These are phyloP conservation scores for Stemphylium lycopersici DNA, from an alignment of 2,329 filamentous ascomycete genomes.

Conservation along the genomic window DNA sequence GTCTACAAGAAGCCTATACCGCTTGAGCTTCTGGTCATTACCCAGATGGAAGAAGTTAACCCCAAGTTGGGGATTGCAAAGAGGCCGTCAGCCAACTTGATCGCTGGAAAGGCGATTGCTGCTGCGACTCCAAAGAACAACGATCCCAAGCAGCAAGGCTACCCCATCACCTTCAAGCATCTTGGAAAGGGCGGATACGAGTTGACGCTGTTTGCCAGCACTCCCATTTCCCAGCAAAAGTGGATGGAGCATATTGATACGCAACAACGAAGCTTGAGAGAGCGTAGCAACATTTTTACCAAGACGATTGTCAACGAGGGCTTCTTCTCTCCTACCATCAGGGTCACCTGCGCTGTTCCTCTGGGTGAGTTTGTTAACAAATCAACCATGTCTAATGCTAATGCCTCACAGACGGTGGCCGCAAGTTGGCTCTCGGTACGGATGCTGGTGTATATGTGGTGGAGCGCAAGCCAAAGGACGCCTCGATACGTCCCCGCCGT, in stretches of 20 bases:
- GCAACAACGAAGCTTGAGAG: constrained; percentile 84
- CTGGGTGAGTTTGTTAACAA: constrained; percentile 67
- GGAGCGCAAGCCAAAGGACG: constrained; percentile 86
- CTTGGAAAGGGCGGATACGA: constrained; percentile 96
- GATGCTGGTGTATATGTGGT: constrained; percentile 92
- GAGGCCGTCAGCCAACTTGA: constrained; percentile 82
- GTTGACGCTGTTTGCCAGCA: constrained; percentile 84
- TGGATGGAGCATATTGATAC: constrained; percentile 96
- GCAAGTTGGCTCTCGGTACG: constrained; percentile 92
- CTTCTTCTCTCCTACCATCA: constrained; percentile 87
- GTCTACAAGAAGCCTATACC: constrained; percentile 96
- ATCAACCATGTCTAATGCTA: constrained; percentile 14
- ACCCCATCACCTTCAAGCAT: constrained; percentile 95
- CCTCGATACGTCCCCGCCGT: constrained; percentile 73
- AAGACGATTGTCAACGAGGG: constrained; percentile 76
- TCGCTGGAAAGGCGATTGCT: constrained; percentile 57
- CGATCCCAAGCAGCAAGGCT: constrained; percentile 69
- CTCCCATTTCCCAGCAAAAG: constrained; percentile 85
- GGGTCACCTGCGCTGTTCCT: constrained; percentile 93
- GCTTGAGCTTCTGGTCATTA: constrained; percentile 87
- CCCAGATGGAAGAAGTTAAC: constrained; percentile 96
- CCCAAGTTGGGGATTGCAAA: constrained; percentile 81
- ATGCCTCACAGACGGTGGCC: constrained; percentile 75
- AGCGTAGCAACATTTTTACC: constrained; percentile 73
- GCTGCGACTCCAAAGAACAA: constrained; percentile 48